These are phyloP conservation scores for Aureobasidium lini DNA, from an alignment of 2,329 filamentous ascomycete species.

Conservation along the genomic window DNA sequence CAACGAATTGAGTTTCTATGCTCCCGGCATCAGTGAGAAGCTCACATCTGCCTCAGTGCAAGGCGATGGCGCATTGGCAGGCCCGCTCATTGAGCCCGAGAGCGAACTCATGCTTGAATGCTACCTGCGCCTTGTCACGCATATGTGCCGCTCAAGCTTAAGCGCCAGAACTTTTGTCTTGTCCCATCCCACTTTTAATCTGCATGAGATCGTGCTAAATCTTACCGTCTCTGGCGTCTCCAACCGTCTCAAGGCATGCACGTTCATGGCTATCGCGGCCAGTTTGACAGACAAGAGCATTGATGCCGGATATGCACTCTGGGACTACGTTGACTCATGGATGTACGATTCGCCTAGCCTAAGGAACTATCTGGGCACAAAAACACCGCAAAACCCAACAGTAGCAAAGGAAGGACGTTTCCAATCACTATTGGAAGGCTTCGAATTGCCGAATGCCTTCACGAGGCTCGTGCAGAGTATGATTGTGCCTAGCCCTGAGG, in stretches of 20 bases:
- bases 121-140: constrained; percentile 80
- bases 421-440: constrained; percentile 65
- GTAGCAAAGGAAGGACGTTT: constrained; percentile 30
- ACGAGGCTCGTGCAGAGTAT: constrained; percentile 69
- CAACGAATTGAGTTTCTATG: constrained; percentile 79
- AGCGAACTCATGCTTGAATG: constrained; percentile 95
- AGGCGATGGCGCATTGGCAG: constrained; percentile 18
- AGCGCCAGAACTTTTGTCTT: constrained; percentile 68
- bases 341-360: constrained; percentile 46
- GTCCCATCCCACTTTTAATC: constrained; percentile 56
- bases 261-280: constrained; percentile 70
- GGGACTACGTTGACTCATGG: constrained; percentile 74
- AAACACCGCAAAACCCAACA: constrained; percentile 6
- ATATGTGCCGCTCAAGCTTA: constrained; percentile 68
- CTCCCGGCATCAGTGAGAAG: constrained; percentile 68
- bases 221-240: constrained; percentile 66
- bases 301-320: constrained; percentile 64
- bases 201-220: constrained; percentile 68
- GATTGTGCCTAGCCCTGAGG: constrained; percentile 56
- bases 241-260: constrained; percentile 70
- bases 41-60: constrained; percentile 45
- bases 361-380: constrained; percentile 7
- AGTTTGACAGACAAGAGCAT: constrained; percentile 67
- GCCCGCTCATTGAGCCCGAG: constrained; percentile 72
- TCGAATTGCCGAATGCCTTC: constrained; percentile 81